These are phyloP conservation scores for Pseudotsuga menziesii DNA, from an alignment of 75 land plant species.

Conservation along the genomic window DNA sequence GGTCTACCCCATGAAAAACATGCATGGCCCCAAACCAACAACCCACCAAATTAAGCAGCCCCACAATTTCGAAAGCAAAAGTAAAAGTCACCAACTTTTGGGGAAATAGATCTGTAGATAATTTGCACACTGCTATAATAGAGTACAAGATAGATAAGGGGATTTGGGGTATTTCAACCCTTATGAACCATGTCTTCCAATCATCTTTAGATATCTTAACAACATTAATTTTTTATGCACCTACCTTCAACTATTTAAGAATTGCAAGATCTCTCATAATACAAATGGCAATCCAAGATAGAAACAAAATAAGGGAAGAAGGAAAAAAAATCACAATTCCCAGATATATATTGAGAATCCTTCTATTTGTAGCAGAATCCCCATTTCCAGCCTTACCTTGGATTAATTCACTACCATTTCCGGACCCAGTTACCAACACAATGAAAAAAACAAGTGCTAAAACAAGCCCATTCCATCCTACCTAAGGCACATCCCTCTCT, in stretches of 20 bases:
- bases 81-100: conserved; percentile 46
- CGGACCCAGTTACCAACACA: conserved; percentile 29
- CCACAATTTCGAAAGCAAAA: conserved; percentile 55
- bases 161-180: conserved; percentile 81
- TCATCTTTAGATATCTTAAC: conserved; percentile 42
- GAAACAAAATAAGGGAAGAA: conserved; percentile 62
- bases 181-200: conserved; percentile 71
- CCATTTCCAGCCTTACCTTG: too few species aligned
- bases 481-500: conserved; percentile 46
- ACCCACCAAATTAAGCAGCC: conserved; percentile 77
- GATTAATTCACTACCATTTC: conserved; percentile 24
- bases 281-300: conserved; percentile 59
- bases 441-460: conserved; percentile 52
- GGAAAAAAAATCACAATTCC: conserved; percentile 20
- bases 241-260: conserved; percentile 29
- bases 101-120: conserved; percentile 72
- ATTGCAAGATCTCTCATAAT: conserved; percentile 46
- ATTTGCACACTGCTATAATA: conserved; percentile 89
- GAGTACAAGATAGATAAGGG: conserved; percentile 87
- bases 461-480: conserved; percentile 72
- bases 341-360: neutral
- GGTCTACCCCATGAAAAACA: conserved; percentile 82
- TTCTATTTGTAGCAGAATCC: neutral
- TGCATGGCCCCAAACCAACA: conserved; percentile 94
- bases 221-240: conserved; percentile 40